Evolutionary conservation across 345 rosid genomes (phyloP), one percentile per base, ranked within the genome.

Genomic region (Microthlaspi erraticum): DNA sequence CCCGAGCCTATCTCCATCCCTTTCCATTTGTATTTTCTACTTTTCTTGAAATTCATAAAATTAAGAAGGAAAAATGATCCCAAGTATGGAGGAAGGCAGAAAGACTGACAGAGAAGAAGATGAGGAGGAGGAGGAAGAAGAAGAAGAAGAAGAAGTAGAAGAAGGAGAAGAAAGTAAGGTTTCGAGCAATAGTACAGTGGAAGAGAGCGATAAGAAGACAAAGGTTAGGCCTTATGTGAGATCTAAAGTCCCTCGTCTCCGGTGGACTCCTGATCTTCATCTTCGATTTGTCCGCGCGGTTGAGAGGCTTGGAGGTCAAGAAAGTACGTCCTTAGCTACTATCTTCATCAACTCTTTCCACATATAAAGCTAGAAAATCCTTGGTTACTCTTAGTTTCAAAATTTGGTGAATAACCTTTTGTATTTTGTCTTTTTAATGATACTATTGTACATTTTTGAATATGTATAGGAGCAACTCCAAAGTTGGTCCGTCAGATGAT

Each of bases 191-290:
- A 90, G 96, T 77, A 90, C 95, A 34, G 86, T 88, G 60, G 96
- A 88, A 72, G 96, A 84, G 76, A 81, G 58, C 13, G 82, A 85
- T 18, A 89, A 88, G 87, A 86, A 84, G 83, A 29, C 63, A 0
- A 60, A 63, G 8, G 94, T 89, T 6, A 82, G 98, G 68, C 96
- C 91, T 54, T 89, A 92, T 33, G 78, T 86, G 44, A 77, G 96
- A 75, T 89, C 94, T 9, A 89, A 88, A 75, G 71, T 80, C 74
- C 98, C 96, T 2, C 75, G 98, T 16, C 92, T 92, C 13, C 84
- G 98, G 3, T 92, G 98, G 98, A 92, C 98, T 72, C 96, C 88
- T 4, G 96, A 86, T 48, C 91, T 92, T 44, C 96, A 92, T 79
- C 88, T 81, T 37, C 80, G 92, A 31, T 92, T 92, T 61, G 82